Conservation (phyloP, 805 yeast species). For the Cyberlindnera mrakii region DNA sequence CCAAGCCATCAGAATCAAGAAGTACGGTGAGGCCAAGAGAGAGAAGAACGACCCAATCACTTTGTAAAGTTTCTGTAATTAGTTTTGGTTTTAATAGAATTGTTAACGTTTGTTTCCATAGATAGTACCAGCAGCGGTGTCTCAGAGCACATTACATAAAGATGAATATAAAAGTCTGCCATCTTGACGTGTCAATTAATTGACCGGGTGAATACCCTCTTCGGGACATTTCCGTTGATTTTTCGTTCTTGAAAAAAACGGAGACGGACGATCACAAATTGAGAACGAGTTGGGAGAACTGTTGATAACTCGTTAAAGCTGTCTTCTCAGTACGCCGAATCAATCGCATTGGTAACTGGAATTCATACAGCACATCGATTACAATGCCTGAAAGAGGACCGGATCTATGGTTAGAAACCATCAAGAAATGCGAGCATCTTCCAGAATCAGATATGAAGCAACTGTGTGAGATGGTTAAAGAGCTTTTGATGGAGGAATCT, state of each 20-base stretch:
- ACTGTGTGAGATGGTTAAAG: constrained; percentile 91
- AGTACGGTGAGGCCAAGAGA: constrained; percentile 93
- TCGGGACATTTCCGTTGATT: too few relatives aligned
- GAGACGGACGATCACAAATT: too few relatives aligned
- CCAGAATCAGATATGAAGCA: constrained; percentile 95
- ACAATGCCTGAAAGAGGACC: constrained; percentile 74
- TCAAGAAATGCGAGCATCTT: constrained; percentile 81
- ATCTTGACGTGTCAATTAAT: not conserved
- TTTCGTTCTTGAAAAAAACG: too few relatives aligned
- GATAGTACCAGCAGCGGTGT: too few relatives aligned
- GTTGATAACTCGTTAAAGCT: too few relatives aligned
- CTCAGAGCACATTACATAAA: too few relatives aligned
- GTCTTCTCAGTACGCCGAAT: too few relatives aligned
- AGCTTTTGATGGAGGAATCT: constrained; percentile 90
- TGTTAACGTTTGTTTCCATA: too few relatives aligned
- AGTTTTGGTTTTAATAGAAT: not conserved
- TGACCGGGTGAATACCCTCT: not conserved
- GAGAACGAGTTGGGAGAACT: too few relatives aligned
- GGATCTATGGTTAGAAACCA: constrained; percentile 93
- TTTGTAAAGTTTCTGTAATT: constrained; percentile 20
- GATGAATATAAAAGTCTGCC: too few relatives aligned
- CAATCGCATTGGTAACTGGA: not conserved
- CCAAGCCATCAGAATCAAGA: constrained; percentile 96
- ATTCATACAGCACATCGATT: not conserved
- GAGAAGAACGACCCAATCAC: constrained; percentile 54